phyloP scores from a whole-genome alignment of 2,329 filamentous ascomycete genomes.

The Ascochyta fabae region DNA sequence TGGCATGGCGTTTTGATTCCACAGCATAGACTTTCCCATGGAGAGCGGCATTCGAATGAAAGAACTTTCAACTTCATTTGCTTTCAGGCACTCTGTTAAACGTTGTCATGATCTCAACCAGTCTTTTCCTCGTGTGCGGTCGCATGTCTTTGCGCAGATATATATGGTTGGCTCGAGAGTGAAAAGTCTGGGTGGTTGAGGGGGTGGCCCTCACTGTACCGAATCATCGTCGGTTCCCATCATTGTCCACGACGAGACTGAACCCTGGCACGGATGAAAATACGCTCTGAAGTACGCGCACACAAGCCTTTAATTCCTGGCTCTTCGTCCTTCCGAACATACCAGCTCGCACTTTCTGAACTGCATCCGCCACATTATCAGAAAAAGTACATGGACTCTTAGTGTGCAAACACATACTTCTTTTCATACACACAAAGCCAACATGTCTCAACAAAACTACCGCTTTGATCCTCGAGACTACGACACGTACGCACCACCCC shows the following conservation, averaged over 20 bases:
- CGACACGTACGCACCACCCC: neutral
- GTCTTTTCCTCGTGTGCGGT: neutral
- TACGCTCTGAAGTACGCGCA: neutral
- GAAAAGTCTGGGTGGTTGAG: constrained; percentile 5
- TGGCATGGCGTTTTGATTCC: constrained; percentile 11
- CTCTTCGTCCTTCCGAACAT: neutral
- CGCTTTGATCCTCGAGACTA: neutral
- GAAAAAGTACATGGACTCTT: too few species aligned
- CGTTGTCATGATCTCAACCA: neutral
- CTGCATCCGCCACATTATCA: too few species aligned
- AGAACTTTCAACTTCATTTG: neutral
- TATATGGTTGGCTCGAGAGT: neutral
- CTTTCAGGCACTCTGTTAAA: neutral
- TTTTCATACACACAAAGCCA: neutral
- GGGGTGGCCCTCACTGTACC: constrained; percentile 1
- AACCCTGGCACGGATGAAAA: neutral
- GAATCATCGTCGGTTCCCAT: neutral
- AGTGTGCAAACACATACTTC: too few species aligned
- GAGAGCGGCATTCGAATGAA: constrained; percentile 11
- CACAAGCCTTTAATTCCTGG: neutral
- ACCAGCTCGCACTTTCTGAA: neutral
- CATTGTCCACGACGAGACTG: neutral
- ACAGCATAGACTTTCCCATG: constrained; percentile 13
- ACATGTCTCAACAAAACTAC: neutral
- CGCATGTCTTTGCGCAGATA: neutral